phyloP scores from a whole-genome alignment of 108 stramenopile species.

The Skeletonema potamos region DNA sequence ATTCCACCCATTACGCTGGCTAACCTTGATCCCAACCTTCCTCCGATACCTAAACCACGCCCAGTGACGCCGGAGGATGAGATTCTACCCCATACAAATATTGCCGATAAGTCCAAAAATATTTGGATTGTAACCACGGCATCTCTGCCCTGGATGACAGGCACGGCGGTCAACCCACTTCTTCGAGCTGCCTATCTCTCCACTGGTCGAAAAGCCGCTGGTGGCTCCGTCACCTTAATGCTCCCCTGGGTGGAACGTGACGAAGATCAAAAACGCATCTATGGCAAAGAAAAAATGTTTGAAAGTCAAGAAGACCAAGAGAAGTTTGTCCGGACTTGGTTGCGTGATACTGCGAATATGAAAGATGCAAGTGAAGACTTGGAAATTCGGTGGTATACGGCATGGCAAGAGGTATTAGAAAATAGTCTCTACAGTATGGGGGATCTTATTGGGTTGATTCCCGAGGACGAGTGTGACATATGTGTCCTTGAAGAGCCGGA shows the following conservation, averaged over 20 bases:
- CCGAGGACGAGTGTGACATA: conserved; percentile 78
- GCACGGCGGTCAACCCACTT: conserved; percentile 91
- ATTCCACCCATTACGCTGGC: conserved; percentile 32
- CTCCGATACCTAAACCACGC: conserved; percentile 47
- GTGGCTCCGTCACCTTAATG: conserved; percentile 77
- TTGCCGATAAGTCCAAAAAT: conserved; percentile 68
- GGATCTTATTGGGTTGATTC: conserved; percentile 71
- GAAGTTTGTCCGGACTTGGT: conserved; percentile 65
- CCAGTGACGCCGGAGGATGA: conserved; percentile 54
- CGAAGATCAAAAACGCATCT: conserved; percentile 59
- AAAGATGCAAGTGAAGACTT: conserved; percentile 36
- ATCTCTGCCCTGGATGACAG: conserved; percentile 91
- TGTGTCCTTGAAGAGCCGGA: conserved; percentile 94
- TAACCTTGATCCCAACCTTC: conserved; percentile 41
- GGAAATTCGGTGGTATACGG: conserved; percentile 54
- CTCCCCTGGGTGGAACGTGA: conserved; percentile 85
- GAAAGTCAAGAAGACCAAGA: conserved; percentile 71
- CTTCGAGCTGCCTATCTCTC: conserved; percentile 84
- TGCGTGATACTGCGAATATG: conserved; percentile 48
- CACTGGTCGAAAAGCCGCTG: conserved; percentile 52
- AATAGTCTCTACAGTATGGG: conserved; percentile 64
- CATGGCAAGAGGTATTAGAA: conserved; percentile 48
- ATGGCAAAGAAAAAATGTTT: conserved; percentile 60
- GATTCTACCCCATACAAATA: conserved; percentile 73
- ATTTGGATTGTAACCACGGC: conserved; percentile 91